phyloP scores from a whole-genome alignment of 2,329 filamentous ascomycete genomes.

The Orbilia oligospora region DNA sequence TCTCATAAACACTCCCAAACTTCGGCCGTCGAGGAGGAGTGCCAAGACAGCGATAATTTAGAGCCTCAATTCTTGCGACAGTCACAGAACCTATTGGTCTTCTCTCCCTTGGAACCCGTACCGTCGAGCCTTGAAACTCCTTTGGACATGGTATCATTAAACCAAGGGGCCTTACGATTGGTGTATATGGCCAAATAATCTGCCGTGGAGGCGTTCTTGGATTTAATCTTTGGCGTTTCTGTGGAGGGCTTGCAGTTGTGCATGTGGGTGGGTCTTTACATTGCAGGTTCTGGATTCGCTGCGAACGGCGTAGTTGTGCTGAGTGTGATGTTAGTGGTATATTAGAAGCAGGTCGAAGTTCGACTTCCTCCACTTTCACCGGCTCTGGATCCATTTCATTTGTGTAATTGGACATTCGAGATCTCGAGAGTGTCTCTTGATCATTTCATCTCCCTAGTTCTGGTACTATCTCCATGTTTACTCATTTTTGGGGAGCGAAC shows the following conservation, averaged over 20 bases:
- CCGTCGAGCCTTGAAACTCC: neutral
- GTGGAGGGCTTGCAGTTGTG: too few relatives aligned
- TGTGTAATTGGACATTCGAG: neutral
- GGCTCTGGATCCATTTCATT: neutral
- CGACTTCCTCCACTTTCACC: neutral
- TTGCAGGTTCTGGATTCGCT: neutral
- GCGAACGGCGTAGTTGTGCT: neutral
- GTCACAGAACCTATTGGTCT: neutral
- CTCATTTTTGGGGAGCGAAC: neutral
- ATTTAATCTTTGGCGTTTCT: neutral
- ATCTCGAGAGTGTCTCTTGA: neutral
- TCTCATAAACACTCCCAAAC: neutral
- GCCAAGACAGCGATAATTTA: constrained; percentile 3
- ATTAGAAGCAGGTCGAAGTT: neutral
- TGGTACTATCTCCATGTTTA: neutral
- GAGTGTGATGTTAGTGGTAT: neutral
- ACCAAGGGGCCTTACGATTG: neutral
- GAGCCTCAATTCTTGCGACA: neutral
- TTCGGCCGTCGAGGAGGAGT: constrained; percentile 26
- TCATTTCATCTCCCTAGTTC: neutral
- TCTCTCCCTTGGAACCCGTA: neutral
- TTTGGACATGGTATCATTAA: constrained; percentile 1
- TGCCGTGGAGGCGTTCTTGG: constrained; percentile 26
- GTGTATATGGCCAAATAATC: constrained; percentile 22
- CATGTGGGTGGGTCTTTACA: neutral